These are phyloP conservation scores for Schwanniomyces sp. DNA, from an alignment of 805 yeast genomes.

Conservation along the genomic window DNA sequence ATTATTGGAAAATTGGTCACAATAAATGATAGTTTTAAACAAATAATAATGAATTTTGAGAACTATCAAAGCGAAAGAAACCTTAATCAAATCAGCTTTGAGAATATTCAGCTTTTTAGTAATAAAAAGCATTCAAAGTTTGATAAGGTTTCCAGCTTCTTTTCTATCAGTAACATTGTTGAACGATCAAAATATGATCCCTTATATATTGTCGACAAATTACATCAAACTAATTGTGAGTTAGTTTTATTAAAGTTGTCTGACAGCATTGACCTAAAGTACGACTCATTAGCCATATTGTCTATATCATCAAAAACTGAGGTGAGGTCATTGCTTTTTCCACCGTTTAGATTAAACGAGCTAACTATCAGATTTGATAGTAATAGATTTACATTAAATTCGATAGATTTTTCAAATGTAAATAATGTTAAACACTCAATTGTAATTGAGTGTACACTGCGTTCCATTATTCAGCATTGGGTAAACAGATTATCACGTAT, in stretches of 20 bases:
- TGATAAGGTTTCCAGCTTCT: conserved; percentile 34
- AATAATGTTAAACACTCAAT: conserved; percentile 10
- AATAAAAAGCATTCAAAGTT: conserved; percentile 5
- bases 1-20: conserved; percentile 28
- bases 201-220: conserved; percentile 14
- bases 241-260: conserved; percentile 33
- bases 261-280: conserved; percentile 12
- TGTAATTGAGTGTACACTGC: conserved; percentile 13
- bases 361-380: conserved; percentile 20
- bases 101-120: conserved; percentile 31
- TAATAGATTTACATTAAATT: conserved; percentile 9
- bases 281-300: conserved; percentile 40
- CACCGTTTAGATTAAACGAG: conserved; percentile 43
- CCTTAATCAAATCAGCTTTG: conserved; percentile 34
- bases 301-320: conserved; percentile 14
- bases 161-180: conserved; percentile 35
- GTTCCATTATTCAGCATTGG: conserved; percentile 27
- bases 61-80: conserved; percentile 12
- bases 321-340: conserved; percentile 35
- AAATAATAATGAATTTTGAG: conserved; percentile 15
- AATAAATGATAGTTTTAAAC: conserved; percentile 11
- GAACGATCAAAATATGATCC: conserved; percentile 26
- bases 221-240: conserved; percentile 16
- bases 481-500: conserved; percentile 26
- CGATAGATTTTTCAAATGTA: conserved; percentile 17